Evolutionary conservation across 768 basidiomycete genomes (phyloP).

Genomic region (Coprinopsis cinerea): DNA sequence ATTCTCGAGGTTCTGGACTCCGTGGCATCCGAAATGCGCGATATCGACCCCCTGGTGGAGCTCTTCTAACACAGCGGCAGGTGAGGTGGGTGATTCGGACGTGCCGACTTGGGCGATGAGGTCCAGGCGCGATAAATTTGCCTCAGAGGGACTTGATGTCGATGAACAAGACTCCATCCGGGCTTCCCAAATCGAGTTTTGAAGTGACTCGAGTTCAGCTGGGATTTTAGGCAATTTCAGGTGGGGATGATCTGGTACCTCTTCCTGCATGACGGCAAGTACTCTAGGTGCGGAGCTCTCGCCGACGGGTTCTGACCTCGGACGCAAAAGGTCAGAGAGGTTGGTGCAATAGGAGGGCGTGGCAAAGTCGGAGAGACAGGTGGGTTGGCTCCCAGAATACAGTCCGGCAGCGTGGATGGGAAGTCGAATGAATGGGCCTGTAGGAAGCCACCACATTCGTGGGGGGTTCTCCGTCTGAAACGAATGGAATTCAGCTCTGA

Average conservation of each 20-base stretch:
- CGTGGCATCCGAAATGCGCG: constrained; percentile 33
- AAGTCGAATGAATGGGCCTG: constrained; percentile 22
- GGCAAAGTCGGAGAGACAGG: constrained; percentile 11
- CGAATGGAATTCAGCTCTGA: background rate
- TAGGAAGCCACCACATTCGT: constrained; percentile 28
- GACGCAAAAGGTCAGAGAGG: constrained; percentile 3
- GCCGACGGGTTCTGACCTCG: background rate
- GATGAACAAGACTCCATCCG: too few species aligned
- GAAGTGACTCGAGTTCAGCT: background rate
- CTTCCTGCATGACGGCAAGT: background rate
- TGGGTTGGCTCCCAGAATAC: constrained; percentile 8
- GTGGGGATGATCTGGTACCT: background rate
- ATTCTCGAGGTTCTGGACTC: constrained; percentile 19
- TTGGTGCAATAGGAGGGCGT: constrained; percentile 17
- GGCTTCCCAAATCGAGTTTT: background rate
- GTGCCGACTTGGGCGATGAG: background rate
- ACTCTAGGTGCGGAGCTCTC: background rate
- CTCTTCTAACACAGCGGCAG: background rate
- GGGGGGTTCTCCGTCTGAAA: background rate
- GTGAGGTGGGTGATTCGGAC: background rate
- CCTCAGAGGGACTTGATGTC: background rate
- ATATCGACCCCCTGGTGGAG: background rate
- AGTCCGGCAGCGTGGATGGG: constrained; percentile 30
- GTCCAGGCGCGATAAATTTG: too few species aligned
- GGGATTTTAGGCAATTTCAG: background rate